Conservation (phyloP, 139 green algal genomes). For the Coelastrella sp. region DNA sequence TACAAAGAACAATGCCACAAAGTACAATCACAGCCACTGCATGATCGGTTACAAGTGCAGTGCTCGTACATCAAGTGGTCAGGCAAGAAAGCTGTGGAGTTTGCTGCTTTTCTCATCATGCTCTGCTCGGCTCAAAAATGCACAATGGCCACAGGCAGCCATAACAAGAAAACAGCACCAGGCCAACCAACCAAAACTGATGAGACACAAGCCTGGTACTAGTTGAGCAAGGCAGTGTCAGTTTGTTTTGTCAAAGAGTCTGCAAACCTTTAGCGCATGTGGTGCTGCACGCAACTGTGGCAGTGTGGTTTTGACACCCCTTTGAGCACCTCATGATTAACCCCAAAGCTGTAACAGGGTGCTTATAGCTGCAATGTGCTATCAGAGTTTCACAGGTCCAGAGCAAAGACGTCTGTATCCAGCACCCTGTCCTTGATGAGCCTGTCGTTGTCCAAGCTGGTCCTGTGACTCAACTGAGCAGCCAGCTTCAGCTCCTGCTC, state of each 20-base stretch:
- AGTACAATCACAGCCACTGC: background rate
- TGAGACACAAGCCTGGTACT: too few relatives aligned
- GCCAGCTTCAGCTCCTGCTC: constrained; percentile 18
- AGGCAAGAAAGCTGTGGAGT: background rate
- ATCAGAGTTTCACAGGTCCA: constrained; percentile 30
- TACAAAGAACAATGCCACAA: background rate
- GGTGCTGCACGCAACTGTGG: too few relatives aligned
- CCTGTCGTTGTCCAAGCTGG: constrained; percentile 29
- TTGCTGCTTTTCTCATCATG: background rate
- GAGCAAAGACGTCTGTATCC: constrained; percentile 38
- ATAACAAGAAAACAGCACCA: too few relatives aligned
- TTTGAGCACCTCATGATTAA: background rate
- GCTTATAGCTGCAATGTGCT: background rate
- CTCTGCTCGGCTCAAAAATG: too few relatives aligned
- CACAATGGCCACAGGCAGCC: too few relatives aligned
- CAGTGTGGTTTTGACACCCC: background rate
- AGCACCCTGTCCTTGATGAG: background rate
- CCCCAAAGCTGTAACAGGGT: background rate
- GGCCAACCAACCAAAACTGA: too few relatives aligned
- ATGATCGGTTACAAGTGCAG: background rate
- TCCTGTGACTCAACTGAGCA: background rate
- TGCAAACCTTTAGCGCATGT: too few relatives aligned
- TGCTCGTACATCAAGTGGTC: background rate
- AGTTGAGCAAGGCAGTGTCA: too few relatives aligned
- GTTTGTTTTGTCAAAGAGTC: too few relatives aligned